Conservation (phyloP, 2,329 filamentous ascomycete species). For the Claviceps fusiformis region DNA sequence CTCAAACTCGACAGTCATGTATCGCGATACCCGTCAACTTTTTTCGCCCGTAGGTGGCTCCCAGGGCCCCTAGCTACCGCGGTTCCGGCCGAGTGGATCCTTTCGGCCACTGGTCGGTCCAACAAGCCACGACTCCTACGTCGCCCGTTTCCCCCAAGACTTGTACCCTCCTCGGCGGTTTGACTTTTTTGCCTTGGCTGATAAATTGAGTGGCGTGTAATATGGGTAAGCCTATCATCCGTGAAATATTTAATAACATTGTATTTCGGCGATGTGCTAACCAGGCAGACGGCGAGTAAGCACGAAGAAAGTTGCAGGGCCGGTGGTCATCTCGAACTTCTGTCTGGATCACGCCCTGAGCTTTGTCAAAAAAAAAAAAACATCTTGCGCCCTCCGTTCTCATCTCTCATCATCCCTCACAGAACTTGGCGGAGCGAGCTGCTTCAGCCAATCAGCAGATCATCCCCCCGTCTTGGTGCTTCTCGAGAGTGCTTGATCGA, state of each 20-base stretch:
- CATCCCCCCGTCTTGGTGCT: constrained; percentile 1
- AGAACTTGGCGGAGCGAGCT: constrained; percentile 1
- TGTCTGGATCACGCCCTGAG: background rate
- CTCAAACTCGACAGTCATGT: background rate
- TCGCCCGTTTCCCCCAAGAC: background rate
- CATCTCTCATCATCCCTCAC: background rate
- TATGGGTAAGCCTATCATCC: background rate
- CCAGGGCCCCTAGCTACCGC: constrained; percentile 1
- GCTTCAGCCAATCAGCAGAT: background rate
- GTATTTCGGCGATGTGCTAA: background rate
- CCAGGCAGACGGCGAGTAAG: background rate
- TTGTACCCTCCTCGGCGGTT: background rate
- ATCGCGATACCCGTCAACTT: background rate
- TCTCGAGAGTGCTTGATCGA: constrained; percentile 2
- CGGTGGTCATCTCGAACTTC: background rate
- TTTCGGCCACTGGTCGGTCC: constrained; percentile 8
- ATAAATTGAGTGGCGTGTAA: background rate
- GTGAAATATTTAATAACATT: no score
- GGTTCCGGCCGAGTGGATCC: constrained; percentile 9
- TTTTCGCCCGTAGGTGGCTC: background rate
- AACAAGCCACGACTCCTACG: constrained; percentile 1
- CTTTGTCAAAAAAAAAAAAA: background rate
- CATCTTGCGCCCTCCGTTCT: background rate
- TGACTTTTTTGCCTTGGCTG: background rate
- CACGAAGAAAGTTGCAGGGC: background rate